A percentile compares a stretch with the other conserved stretches of the same genome.
phyloP scores from a whole-genome alignment of 2,329 filamentous ascomycete species.

The Ophiocordyceps camponoti-rufipedis region DNA sequence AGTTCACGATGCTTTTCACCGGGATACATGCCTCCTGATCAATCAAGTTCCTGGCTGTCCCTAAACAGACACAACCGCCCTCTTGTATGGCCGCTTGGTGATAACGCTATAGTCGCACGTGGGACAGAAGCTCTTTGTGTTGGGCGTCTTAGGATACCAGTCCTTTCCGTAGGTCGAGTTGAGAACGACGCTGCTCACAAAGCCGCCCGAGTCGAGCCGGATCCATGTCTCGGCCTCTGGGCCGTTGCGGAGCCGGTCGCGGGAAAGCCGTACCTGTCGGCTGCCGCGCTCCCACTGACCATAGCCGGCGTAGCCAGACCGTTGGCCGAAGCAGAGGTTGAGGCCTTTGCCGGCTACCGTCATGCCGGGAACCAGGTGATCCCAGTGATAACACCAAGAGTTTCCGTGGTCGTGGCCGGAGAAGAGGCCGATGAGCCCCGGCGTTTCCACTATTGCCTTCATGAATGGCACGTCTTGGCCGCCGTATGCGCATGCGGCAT shows the following conservation, averaged over 20 bases:
- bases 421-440: constrained; percentile 39
- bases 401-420: constrained; percentile 49
- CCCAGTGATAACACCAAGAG: constrained; percentile 37
- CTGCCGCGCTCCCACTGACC: constrained; percentile 43
- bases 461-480: constrained; percentile 43
- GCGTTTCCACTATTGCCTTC: constrained; percentile 34
- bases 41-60: neutral
- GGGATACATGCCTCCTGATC: neutral
- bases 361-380: constrained; percentile 16
- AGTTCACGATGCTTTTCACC: neutral
- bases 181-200: constrained; percentile 32
- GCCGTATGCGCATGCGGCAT: constrained; percentile 21
- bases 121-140: constrained; percentile 14
- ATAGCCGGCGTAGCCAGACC: constrained; percentile 54
- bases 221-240: constrained; percentile 39
- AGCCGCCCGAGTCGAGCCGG: constrained; percentile 34
- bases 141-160: constrained; percentile 25
- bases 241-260: constrained; percentile 16
- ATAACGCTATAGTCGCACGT: constrained; percentile 7
- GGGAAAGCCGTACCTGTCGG: constrained; percentile 32
- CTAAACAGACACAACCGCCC: neutral
- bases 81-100: neutral
- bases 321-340: constrained; percentile 42
- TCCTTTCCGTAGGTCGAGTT: constrained; percentile 43
- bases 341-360: constrained; percentile 21